These are phyloP conservation scores for Plicaturopsis crispa DNA, from an alignment of 768 basidiomycete genomes.

Conservation along the genomic window DNA sequence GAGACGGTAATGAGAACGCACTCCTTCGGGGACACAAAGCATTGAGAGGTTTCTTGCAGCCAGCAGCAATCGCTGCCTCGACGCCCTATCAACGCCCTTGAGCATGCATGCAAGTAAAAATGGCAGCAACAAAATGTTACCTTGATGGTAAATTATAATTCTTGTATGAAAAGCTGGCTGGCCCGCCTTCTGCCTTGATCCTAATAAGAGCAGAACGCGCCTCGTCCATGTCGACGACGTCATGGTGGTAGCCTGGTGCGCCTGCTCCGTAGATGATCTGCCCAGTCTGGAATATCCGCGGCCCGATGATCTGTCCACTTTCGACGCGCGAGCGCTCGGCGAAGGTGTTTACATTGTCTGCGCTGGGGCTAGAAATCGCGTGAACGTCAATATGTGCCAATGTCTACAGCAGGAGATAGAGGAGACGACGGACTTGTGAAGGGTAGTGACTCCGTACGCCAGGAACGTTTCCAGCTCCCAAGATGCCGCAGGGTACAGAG, in stretches of 20 bases:
- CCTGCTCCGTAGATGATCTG: conserved; percentile 42
- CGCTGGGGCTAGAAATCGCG: conserved; percentile 53
- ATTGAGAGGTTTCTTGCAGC: conserved; percentile 57
- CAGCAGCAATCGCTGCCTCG: conserved; percentile 56
- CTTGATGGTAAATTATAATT: conserved; percentile 68
- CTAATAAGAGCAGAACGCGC: conserved; percentile 59
- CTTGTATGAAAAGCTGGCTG: conserved; percentile 67
- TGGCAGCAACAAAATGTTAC: conserved; percentile 25
- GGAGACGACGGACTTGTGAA: conserved; percentile 53
- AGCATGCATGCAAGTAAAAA: background rate
- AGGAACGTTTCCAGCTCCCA: conserved; percentile 76
- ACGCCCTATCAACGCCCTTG: conserved; percentile 36
- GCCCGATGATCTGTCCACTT: conserved; percentile 59
- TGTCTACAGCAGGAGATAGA: too few relatives aligned
- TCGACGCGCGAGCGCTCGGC: conserved; percentile 63
- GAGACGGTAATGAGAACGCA: conserved; percentile 20
- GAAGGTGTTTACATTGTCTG: conserved; percentile 53
- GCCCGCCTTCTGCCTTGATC: conserved; percentile 67
- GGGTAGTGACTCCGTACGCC: conserved; percentile 67
- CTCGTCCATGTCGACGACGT: conserved; percentile 53
- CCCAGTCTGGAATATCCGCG: conserved; percentile 68
- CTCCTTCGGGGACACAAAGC: conserved; percentile 69
- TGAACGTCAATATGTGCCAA: background rate
- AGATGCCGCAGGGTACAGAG: conserved; percentile 51
- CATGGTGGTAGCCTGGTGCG: conserved; percentile 40